These are phyloP conservation scores for Solanum phureja DNA, from an alignment of 257 asterid genomes.

Conservation along the genomic window DNA sequence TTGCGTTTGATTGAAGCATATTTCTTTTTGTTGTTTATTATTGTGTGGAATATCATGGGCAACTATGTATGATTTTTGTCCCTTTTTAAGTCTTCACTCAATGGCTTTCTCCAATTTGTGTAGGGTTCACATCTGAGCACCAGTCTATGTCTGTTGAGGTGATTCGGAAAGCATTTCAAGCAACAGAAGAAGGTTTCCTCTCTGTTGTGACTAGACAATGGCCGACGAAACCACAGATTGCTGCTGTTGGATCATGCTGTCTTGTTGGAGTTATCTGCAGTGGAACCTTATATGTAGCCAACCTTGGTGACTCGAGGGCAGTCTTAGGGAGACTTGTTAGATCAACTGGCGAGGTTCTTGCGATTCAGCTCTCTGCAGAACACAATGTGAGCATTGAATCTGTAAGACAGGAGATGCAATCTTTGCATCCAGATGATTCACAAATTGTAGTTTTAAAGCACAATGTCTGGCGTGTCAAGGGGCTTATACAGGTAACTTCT, in stretches of 20 bases:
- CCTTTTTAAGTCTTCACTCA: too few species aligned
- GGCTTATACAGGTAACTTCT: slow-evolving; percentile 47
- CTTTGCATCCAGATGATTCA: slow-evolving; percentile 54
- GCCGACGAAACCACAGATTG: too few species aligned
- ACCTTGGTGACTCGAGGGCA: slow-evolving; percentile 65
- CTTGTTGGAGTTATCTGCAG: slow-evolving; percentile 53
- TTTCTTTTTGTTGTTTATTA: too few species aligned
- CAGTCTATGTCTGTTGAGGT: too few species aligned
- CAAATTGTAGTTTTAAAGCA: slow-evolving; percentile 68
- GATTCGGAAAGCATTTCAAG: too few species aligned
- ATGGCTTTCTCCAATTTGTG: too few species aligned
- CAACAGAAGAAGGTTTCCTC: too few species aligned
- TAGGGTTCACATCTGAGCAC: too few species aligned
- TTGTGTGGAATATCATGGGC: too few species aligned
- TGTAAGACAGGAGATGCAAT: slow-evolving; percentile 51
- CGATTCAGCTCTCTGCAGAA: slow-evolving; percentile 57
- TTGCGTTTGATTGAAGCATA: too few species aligned
- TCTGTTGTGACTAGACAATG: too few species aligned
- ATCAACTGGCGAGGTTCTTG: slow-evolving; percentile 54
- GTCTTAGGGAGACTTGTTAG: slow-evolving; percentile 55
- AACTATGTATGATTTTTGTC: too few species aligned
- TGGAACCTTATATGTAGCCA: slow-evolving; percentile 53
- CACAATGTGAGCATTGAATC: slow-evolving; percentile 59
- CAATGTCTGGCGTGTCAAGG: slow-evolving; percentile 76
- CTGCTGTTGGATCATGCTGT: slow-evolving; percentile 47